Evolutionary conservation across 169 alveolate species (phyloP), one percentile per base, ranked within the genome.

Genomic region (Plasmodium gaboni): DNA sequence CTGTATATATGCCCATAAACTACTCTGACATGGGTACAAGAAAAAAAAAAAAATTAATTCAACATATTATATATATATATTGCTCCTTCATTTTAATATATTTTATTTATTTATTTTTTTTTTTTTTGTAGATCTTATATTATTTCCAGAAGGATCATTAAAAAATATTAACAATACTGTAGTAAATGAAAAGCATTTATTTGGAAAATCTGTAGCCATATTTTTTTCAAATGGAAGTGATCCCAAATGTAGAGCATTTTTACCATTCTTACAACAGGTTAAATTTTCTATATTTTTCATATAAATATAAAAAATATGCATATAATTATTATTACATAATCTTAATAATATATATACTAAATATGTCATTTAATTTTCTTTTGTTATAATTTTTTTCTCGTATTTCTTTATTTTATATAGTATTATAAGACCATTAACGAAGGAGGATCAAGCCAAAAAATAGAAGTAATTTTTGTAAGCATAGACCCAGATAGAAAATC

Each of bases 71-170:
- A 55, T 55, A 55, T 55, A 55, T 17, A 55, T 38, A 38, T 38
- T 38, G 9, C 46, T 38, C 46, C 46, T 38, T 38, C 46, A 5
- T 55, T 32, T 46, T 57, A 13, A 8, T 17, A 13, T 22, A 32
- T 44, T 28, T 38, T 15, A 15, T 61, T 44, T 24, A 19, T 53
- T 46, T 44, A 71, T 70, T 44, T 10, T 64, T 64, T 28, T 10
- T 64, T 15, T n/a, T 50, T 8, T 60, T 63, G 51, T 44, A 92
- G 95, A 89, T 71, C 89, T 93, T 32, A 80, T 87, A 24, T 92
- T 93, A 42, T 90, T 93, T 48, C 95, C 95, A 2, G 94, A 93
- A 55, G 95, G 95, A 61, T 87, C 93, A 74, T 65, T 93, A 85
- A 93, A 76, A 57, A 88, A 93, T 88, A 74, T 76, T 12, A 93